Conservation (phyloP, 176 grass and related monocot genomes). For the Carex cristatella region DNA sequence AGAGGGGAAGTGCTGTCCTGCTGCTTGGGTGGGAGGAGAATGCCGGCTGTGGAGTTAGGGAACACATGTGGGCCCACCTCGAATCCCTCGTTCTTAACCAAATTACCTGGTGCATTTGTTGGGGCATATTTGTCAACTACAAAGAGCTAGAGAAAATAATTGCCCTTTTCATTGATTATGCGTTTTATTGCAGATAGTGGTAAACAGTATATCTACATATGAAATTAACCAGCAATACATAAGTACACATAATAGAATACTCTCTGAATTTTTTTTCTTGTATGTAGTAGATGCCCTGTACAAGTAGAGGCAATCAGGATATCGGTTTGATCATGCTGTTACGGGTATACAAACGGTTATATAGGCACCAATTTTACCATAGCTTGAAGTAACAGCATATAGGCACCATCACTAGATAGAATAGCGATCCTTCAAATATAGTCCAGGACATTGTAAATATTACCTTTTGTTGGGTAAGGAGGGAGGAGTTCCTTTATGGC, state of each 20-base stretch:
- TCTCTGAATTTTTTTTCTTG: background rate
- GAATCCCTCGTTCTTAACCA: slow-evolving; percentile 83
- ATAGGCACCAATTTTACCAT: background rate
- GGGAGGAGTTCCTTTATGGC: slow-evolving; percentile 87
- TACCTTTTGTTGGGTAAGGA: slow-evolving; percentile 67
- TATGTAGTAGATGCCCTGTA: background rate
- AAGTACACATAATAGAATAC: background rate
- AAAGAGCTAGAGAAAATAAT: background rate
- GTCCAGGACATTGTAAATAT: background rate
- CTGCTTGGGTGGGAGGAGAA: slow-evolving; percentile 70
- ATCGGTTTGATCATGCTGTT: background rate
- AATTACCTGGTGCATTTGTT: slow-evolving; percentile 42
- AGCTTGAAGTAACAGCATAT: background rate
- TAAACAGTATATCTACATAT: background rate
- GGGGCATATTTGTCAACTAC: background rate
- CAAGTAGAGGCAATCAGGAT: background rate
- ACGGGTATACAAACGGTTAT: background rate
- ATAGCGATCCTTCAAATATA: background rate
- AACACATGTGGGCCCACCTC: slow-evolving; percentile 77
- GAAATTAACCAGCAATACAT: background rate
- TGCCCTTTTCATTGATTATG: background rate
- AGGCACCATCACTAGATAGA: background rate
- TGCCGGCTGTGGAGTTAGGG: slow-evolving; percentile 62
- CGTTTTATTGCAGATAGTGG: background rate
- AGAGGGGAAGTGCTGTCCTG: slow-evolving; percentile 77